Evolutionary conservation across 225 moss, liverwort and hornwort species (phyloP).

Genomic region (Lunularia cruciata): DNA sequence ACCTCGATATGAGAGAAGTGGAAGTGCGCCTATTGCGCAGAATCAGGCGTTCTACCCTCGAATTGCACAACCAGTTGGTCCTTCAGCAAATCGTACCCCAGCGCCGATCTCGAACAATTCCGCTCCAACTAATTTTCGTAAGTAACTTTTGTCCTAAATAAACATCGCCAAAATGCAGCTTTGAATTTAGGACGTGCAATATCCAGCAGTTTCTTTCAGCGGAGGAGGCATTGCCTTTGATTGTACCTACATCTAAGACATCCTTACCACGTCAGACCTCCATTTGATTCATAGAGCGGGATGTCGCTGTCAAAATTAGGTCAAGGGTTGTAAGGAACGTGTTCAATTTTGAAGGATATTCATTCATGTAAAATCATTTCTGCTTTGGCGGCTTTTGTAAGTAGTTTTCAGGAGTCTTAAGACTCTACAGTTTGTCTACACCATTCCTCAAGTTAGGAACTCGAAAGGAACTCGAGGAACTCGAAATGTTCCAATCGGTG

Average conservation of each 20-base stretch:
- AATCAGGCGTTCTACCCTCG: slow-evolving; percentile 60
- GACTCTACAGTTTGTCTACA: no score
- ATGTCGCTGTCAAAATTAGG: neutral
- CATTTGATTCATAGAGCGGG: neutral
- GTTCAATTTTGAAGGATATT: no score
- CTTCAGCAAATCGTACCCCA: slow-evolving; percentile 51
- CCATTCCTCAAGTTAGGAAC: no score
- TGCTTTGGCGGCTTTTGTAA: no score
- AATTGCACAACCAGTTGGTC: slow-evolving; percentile 55
- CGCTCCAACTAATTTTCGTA: slow-evolving; percentile 50
- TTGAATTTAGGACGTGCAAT: neutral
- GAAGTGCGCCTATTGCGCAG: slow-evolving; percentile 13
- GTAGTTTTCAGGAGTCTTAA: no score
- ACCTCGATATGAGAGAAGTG: slow-evolving; percentile 26
- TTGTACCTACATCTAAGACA: no score
- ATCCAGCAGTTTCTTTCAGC: neutral
- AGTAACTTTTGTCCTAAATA: neutral
- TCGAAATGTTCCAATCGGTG: no score
- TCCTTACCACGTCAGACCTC: neutral
- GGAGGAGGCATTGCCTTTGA: no score
- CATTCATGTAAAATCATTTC: no score
- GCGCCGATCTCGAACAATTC: slow-evolving; percentile 40
- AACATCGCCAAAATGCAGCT: neutral
- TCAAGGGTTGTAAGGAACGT: no score
- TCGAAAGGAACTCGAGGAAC: no score